Percentiles rank a stretch among this genome's conserved stretches.
Conservation (phyloP, 1,284 basidiomycete species). For the Tilletia indica region DNA sequence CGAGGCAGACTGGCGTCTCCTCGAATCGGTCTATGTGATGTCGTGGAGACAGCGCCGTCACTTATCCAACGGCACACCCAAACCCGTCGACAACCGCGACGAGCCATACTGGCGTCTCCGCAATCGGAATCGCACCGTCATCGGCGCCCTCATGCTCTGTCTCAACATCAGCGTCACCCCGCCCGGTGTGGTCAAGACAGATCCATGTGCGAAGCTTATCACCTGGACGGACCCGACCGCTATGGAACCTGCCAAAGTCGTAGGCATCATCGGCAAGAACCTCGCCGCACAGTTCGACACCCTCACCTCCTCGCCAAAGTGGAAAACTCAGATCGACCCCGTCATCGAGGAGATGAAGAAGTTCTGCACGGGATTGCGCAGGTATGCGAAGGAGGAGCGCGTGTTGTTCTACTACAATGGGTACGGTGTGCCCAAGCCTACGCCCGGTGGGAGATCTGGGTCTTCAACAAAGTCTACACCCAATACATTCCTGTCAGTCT, state of each 20-base stretch:
- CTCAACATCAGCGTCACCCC: slow-evolving; percentile 97
- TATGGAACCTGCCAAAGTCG: slow-evolving; percentile 64
- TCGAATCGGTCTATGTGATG: slow-evolving; percentile 45
- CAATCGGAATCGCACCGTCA: slow-evolving; percentile 77
- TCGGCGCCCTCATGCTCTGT: slow-evolving; percentile 89
- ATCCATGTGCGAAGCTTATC: slow-evolving; percentile 89
- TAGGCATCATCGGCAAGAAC: slow-evolving; percentile 76
- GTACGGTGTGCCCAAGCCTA: slow-evolving; percentile 95
- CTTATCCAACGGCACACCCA: slow-evolving; percentile 79
- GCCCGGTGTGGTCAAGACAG: slow-evolving; percentile 94
- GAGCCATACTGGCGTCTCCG: slow-evolving; percentile 70
- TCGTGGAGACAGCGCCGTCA: slow-evolving; percentile 68
- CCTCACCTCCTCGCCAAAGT: slow-evolving; percentile 58
- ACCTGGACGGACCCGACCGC: slow-evolving; percentile 94
- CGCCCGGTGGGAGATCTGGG: slow-evolving; percentile 97
- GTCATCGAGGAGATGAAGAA: slow-evolving; percentile 90
- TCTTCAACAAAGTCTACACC: slow-evolving; percentile 95
- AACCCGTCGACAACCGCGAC: slow-evolving; percentile 67
- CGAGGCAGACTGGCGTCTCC: slow-evolving; percentile 32
- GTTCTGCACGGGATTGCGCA: slow-evolving; percentile 80
- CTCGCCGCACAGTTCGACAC: slow-evolving; percentile 95
- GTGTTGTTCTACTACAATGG: slow-evolving; percentile 98
- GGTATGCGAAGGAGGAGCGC: slow-evolving; percentile 87
- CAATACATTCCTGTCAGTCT: slow-evolving; percentile 97
- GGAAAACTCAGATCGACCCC: slow-evolving; percentile 76